Base-by-base conservation (phyloP, 352 stramenopile genomes). In the Phytopythium aichiense region DNA sequence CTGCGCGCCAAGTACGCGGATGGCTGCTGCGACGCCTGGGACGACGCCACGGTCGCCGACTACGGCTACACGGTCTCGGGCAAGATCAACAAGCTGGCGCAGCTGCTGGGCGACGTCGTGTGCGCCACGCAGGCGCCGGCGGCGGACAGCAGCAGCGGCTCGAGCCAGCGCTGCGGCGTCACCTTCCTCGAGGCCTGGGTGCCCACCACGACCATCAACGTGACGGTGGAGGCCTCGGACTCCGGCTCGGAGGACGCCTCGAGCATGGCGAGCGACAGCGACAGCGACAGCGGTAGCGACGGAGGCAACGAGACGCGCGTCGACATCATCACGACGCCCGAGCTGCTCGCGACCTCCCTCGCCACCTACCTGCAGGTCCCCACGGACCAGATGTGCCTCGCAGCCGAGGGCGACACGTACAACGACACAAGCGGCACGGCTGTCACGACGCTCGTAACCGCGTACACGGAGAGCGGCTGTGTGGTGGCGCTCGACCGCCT, bases 61-160 rank as follows among this genome's bases (percentile, higher is more conserved):
- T 88, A 73, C 56, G 77, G 78, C 62, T 90, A 87, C 68, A 73
- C 78, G n/a, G 59, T 88, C 63, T 81, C 78, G 37, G 76, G 74
- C 16, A 73, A 87, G 43, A 62, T 88, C 59, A 75, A 67, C 61
- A 87, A 87, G 63, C 64, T 82, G 18, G 69, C 68, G 42, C 76
- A 88, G 65, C 68, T 88, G 35, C 42, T 84, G 0, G 80, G 77
- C 7, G 72, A 88, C 61, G 52, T 82, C 30, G 56, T 82, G 35
- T 89, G 80, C 49, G 69, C 80, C 40, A 74, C 59, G 50, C 80
- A 89, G 63, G 79, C 69, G 23, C 71, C 77, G 20, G 66, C 75
- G 2, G 78, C 75, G 51, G 66, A 62, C n/a, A n/a, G n/a, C 35
- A 67, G 67, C 31, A 68, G 69, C 20, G 71, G 58, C 64, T 72